Conservation (phyloP, 345 rosid genomes). For the Aquilaria sinensis region DNA sequence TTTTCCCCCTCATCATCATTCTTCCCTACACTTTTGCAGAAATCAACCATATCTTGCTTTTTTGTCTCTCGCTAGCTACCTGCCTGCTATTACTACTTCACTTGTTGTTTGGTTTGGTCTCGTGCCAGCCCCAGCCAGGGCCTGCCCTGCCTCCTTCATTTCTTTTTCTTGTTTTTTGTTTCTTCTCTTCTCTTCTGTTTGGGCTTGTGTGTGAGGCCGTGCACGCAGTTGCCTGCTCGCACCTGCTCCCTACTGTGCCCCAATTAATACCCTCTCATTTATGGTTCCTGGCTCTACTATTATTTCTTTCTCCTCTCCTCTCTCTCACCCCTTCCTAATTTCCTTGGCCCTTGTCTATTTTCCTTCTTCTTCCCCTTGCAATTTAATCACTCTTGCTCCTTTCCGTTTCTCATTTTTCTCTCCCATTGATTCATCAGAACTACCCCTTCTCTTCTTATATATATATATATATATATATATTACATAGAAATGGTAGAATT, state of each 20-base stretch:
- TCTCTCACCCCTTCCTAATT: background rate
- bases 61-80: no score
- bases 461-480: no score
- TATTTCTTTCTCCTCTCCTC: background rate
- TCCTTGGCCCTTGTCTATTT: no score
- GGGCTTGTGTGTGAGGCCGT: no score
- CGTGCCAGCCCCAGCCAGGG: background rate
- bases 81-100: background rate
- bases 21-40: background rate
- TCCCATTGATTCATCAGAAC: no score
- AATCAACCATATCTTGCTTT: background rate
- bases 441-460: no score
- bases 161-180: background rate
- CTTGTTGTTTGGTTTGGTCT: constrained; percentile 1
- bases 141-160: no score
- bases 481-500: no score
- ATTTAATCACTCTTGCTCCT: no score
- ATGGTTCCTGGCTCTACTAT: constrained; percentile 10
- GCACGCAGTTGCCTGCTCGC: no score
- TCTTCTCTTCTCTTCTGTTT: constrained; percentile 7
- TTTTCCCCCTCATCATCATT: background rate
- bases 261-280: constrained; percentile 12
- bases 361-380: no score
- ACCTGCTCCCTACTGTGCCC: background rate
- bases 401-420: no score